These are phyloP conservation scores for Cadophora luteo-olivacea DNA, from an alignment of 2,329 filamentous ascomycete genomes.

Conservation along the genomic window DNA sequence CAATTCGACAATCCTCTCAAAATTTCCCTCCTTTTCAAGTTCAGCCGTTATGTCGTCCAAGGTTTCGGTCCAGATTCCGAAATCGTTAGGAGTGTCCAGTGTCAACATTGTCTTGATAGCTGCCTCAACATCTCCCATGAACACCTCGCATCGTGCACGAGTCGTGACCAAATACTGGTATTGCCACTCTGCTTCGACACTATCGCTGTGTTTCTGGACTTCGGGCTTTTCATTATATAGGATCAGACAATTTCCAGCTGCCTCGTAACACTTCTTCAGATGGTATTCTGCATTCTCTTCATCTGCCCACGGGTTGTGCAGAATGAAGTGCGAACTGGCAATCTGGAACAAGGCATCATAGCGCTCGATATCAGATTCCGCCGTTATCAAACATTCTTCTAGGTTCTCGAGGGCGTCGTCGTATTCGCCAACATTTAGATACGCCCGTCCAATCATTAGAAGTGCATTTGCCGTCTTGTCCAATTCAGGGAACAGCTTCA, in stretches of 20 bases:
- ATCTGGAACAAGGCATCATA: neutral
- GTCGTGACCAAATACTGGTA: neutral
- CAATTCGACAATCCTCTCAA: neutral
- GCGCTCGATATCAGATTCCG: slow-evolving; percentile 2
- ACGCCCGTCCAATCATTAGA: too few species aligned
- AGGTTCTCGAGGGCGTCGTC: too few species aligned
- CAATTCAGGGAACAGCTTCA: too few species aligned
- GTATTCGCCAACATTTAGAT: too few species aligned
- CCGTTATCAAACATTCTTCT: neutral
- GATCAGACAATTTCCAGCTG: neutral
- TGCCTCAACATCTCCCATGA: neutral
- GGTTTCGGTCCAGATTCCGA: neutral
- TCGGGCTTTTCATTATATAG: neutral
- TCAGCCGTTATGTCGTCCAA: neutral
- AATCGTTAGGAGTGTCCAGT: neutral
- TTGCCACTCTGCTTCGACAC: neutral
- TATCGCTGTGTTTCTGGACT: neutral
- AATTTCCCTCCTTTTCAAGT: neutral
- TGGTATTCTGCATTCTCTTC: neutral
- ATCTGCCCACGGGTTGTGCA: neutral
- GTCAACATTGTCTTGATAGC: neutral
- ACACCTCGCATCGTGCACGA: neutral
- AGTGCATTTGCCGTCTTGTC: too few species aligned
- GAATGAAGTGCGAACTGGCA: neutral
- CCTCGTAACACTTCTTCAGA: neutral